Evolutionary conservation across 2,329 filamentous ascomycete species (phyloP).

Genomic region (Penicillium sp.): DNA sequence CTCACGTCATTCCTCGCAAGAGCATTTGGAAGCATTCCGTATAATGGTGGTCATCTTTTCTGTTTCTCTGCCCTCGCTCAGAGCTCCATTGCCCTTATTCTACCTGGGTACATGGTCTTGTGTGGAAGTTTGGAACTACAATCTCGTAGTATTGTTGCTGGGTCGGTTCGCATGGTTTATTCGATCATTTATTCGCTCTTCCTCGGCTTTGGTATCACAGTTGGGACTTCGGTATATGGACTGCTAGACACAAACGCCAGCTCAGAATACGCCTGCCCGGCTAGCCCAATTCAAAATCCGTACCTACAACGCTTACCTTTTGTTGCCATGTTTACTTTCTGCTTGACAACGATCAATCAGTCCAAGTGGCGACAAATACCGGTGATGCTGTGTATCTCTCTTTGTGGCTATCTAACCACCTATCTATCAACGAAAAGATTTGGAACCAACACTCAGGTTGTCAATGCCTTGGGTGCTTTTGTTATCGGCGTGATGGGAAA

Average conservation of each 20-base stretch:
- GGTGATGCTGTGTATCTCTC: constrained; percentile 70
- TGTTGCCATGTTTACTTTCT: constrained; percentile 70
- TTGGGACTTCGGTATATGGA: constrained; percentile 62
- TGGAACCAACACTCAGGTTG: constrained; percentile 67
- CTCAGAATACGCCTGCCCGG: constrained; percentile 45
- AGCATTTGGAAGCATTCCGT: constrained; percentile 62
- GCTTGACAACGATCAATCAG: constrained; percentile 75
- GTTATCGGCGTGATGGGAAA: constrained; percentile 79
- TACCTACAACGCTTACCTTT: constrained; percentile 62
- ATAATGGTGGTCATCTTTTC: constrained; percentile 51
- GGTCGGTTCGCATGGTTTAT: constrained; percentile 72
- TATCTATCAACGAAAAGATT: constrained; percentile 70
- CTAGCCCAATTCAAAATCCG: constrained; percentile 49
- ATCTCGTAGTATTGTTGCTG: constrained; percentile 65
- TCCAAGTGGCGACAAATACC: constrained; percentile 77
- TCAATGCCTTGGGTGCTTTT: constrained; percentile 74
- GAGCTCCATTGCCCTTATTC: constrained; percentile 68
- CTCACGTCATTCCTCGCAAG: constrained; percentile 67
- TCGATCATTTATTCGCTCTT: constrained; percentile 71
- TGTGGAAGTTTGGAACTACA: constrained; percentile 64
- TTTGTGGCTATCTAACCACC: constrained; percentile 73
- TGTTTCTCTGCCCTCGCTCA: constrained; percentile 71
- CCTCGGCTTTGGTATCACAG: constrained; percentile 69
- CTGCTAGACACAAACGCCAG: constrained; percentile 56
- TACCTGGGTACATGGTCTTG: constrained; percentile 65